These are phyloP conservation scores for Cyclostephanos tholiformis DNA, from an alignment of 108 stramenopile genomes.

Conservation along the genomic window DNA sequence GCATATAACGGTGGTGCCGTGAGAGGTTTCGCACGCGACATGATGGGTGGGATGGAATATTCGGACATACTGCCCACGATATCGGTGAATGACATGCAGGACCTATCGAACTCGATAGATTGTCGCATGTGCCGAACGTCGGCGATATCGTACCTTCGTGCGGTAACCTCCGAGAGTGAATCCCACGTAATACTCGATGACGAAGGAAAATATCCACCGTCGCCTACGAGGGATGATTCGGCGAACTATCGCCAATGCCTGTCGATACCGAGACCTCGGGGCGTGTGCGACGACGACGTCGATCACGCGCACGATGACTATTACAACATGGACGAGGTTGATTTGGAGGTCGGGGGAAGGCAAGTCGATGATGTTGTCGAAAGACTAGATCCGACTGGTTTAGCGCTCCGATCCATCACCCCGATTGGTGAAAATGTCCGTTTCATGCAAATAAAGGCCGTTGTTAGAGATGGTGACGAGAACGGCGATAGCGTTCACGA, in stretches of 20 bases:
- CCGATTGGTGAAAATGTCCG: conserved; percentile 2
- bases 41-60: neutral
- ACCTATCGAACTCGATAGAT: conserved; percentile 1
- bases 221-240: neutral
- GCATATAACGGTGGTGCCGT: too few species aligned
- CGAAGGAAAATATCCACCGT: neutral
- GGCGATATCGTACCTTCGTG: conserved; percentile 4
- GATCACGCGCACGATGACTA: conserved; percentile 29
- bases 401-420: conserved; percentile 22
- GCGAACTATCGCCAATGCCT: neutral
- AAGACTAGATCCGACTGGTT: neutral
- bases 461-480: neutral
- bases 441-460: conserved; percentile 14
- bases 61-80: conserved; percentile 33
- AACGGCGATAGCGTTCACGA: neutral
- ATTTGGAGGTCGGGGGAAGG: conserved; percentile 21
- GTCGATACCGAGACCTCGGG: conserved; percentile 13
- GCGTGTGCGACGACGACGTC: neutral
- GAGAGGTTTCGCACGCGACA: too few species aligned
- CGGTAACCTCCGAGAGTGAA: neutral
- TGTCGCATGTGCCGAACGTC: conserved; percentile 29
- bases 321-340: conserved; percentile 24
- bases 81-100: conserved; percentile 16
- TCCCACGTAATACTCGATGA: neutral
- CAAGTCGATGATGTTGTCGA: neutral